phyloP scores from a whole-genome alignment of 2,329 filamentous ascomycete species.

The Colletotrichum theobromicola region DNA sequence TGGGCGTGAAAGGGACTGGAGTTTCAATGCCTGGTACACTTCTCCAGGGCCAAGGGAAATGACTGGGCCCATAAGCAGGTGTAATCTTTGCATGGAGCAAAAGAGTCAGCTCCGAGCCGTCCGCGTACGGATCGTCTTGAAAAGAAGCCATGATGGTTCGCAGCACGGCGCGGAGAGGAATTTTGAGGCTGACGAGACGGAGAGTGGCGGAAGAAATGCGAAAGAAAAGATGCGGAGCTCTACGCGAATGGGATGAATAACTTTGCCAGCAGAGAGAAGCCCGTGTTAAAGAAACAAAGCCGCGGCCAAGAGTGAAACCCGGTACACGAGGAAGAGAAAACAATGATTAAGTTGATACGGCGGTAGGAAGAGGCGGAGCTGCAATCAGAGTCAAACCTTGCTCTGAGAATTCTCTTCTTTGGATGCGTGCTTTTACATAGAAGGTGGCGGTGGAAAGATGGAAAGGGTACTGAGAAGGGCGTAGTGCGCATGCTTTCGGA shows the following conservation, averaged over 20 bases:
- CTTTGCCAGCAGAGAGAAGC: rapidly evolving
- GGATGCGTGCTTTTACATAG: neutral
- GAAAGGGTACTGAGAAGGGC: neutral
- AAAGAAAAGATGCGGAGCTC: rapidly evolving
- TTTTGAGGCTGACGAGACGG: rapidly evolving
- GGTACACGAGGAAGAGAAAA: too few species aligned
- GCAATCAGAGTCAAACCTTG: too few species aligned
- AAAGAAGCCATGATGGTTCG: neutral
- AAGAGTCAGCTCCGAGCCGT: neutral
- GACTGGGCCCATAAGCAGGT: neutral
- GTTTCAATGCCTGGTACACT: neutral
- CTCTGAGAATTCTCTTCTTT: neutral
- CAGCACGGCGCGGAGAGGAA: neutral
- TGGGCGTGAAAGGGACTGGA: neutral
- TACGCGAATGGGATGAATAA: rapidly evolving
- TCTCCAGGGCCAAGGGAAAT: neutral
- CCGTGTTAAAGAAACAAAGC: rapidly evolving
- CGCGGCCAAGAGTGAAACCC: rapidly evolving
- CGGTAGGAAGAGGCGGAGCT: too few species aligned
- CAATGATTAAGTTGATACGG: rapidly evolving
- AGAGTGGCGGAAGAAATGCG: neutral
- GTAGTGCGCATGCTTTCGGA: neutral
- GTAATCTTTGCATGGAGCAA: neutral
- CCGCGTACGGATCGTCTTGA: neutral
- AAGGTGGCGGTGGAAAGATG: neutral